Conservation (phyloP, 495 filamentous ascomycete species). For the Penicillium dipodomyicola region DNA sequence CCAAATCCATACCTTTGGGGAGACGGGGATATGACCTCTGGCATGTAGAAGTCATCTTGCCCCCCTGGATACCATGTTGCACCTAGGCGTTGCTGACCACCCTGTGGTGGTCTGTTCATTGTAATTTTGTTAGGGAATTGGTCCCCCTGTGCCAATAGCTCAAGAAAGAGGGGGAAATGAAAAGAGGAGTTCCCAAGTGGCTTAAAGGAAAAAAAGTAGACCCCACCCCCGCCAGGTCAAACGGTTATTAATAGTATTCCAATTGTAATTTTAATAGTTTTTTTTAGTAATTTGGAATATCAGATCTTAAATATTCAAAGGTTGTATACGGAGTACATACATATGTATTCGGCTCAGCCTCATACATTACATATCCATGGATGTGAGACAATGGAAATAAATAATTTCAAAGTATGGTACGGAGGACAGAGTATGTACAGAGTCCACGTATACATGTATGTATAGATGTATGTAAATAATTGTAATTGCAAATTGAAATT, state of each 20-base stretch:
- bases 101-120: conserved; percentile 45
- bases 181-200: neutral
- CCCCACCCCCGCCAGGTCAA: neutral
- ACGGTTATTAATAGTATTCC: neutral
- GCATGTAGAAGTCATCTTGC: conserved; percentile 82
- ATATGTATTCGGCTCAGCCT: neutral
- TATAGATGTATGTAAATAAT: too few relatives aligned
- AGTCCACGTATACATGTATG: too few relatives aligned
- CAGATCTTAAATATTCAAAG: too few relatives aligned
- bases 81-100: conserved; percentile 56
- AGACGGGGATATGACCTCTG: conserved; percentile 74
- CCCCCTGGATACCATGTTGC: conserved; percentile 91
- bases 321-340: too few relatives aligned
- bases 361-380: neutral
- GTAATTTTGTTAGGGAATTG: conserved; percentile 3
- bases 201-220: neutral
- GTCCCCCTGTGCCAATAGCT: too few relatives aligned
- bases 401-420: too few relatives aligned
- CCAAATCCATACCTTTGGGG: conserved; percentile 77
- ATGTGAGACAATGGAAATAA: too few relatives aligned
- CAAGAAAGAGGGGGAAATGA: neutral
- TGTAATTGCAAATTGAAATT: too few relatives aligned
- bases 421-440: too few relatives aligned
- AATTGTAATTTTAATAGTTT: too few relatives aligned
- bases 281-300: too few relatives aligned